Evolutionary conservation across 805 yeast species (phyloP).

Genomic region (Brettanomyces sp.): DNA sequence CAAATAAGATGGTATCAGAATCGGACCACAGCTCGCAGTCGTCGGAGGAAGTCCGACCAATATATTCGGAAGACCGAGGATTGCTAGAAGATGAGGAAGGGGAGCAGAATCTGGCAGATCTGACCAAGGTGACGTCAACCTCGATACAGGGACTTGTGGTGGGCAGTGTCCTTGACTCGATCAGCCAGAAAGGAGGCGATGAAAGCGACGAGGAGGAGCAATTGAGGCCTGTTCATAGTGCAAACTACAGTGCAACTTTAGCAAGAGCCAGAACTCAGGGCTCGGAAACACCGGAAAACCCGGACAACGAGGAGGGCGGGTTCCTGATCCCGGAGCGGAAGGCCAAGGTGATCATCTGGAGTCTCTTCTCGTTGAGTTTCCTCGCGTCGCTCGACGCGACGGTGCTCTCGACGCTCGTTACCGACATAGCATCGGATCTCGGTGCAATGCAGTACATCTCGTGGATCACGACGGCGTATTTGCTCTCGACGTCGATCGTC

Average conservation of each 20-base stretch:
- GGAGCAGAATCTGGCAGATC: background rate
- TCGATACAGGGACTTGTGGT: slow-evolving; percentile 21
- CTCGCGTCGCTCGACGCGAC: slow-evolving; percentile 63
- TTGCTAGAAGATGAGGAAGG: background rate
- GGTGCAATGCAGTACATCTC: slow-evolving; percentile 53
- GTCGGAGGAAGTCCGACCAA: background rate
- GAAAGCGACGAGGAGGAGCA: slow-evolving; percentile 1
- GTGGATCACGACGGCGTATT: slow-evolving; percentile 70
- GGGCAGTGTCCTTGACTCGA: slow-evolving; percentile 18
- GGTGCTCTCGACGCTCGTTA: slow-evolving; percentile 54
- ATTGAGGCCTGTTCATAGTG: background rate
- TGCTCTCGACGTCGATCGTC: slow-evolving; percentile 60
- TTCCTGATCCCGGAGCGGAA: slow-evolving; percentile 20
- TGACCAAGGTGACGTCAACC: slow-evolving; percentile 16
- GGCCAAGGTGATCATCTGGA: slow-evolving; percentile 27
- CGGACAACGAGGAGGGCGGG: slow-evolving; percentile 7
- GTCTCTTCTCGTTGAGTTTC: slow-evolving; percentile 40
- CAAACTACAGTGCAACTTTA: background rate
- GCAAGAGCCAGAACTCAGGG: slow-evolving; percentile 2
- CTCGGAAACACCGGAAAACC: background rate
- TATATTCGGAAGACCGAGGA: background rate
- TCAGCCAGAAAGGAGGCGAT: slow-evolving; percentile 6
- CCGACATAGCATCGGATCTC: slow-evolving; percentile 62
- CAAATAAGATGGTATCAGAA: too few relatives aligned
- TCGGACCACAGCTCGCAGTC: background rate